These are phyloP conservation scores for Stagonosporopsis rhizophila DNA, from an alignment of 2,329 filamentous ascomycete genomes.

Conservation along the genomic window DNA sequence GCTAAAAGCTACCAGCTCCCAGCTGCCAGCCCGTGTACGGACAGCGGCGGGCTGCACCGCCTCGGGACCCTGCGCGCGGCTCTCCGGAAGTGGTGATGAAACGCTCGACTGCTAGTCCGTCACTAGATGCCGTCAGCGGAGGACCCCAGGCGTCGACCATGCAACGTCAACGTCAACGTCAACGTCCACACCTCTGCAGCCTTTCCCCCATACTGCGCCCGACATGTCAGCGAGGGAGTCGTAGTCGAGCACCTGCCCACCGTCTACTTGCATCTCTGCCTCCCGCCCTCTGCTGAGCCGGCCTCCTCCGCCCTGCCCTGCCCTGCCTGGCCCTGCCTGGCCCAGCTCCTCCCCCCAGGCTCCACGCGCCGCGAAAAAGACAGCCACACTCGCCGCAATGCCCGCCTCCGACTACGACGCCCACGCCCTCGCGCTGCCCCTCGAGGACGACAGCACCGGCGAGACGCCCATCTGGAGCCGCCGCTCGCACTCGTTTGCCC, in stretches of 20 bases:
- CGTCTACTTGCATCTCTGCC: background rate
- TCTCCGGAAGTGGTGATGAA: too few species aligned
- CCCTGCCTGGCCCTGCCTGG: constrained; percentile 18
- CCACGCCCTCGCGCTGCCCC: constrained; percentile 61
- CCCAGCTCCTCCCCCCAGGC: constrained; percentile 15
- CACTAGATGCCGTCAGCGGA: too few species aligned
- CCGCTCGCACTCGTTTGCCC: constrained; percentile 49
- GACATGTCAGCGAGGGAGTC: background rate
- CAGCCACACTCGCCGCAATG: constrained; percentile 35
- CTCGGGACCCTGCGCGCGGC: too few species aligned
- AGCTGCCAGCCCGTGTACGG: too few species aligned
- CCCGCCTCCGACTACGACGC: constrained; percentile 57
- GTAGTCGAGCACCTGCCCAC: background rate
- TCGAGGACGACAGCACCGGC: constrained; percentile 57
- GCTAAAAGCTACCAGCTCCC: too few species aligned
- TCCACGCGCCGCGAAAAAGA: background rate
- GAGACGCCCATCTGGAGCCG: constrained; percentile 62
- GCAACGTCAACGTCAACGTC: too few species aligned
- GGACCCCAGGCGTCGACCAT: too few species aligned
- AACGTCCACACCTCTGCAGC: too few species aligned
- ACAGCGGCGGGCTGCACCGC: too few species aligned
- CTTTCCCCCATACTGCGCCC: too few species aligned
- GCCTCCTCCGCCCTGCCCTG: background rate
- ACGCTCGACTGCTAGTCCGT: too few species aligned
- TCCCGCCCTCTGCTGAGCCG: background rate